Conservation (phyloP, 805 yeast species). For the Ogataea henricii region DNA sequence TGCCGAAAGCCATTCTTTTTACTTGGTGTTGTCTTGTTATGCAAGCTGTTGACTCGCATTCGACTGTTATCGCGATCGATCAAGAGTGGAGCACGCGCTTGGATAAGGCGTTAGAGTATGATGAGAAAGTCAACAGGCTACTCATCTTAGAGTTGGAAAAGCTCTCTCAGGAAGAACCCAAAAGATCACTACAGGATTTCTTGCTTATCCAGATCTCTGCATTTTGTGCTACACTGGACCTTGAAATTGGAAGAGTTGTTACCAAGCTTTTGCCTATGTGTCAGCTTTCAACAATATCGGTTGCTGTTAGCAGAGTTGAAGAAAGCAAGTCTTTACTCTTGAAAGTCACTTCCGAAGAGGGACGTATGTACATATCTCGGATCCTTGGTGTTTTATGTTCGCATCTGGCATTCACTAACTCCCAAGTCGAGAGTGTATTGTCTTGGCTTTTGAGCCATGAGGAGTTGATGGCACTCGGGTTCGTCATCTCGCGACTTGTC, state of each 20-base stretch:
- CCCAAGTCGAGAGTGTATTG: slow-evolving; percentile 9
- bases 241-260: slow-evolving; percentile 17
- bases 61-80: slow-evolving; percentile 63
- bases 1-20: slow-evolving; percentile 50
- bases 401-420: slow-evolving; percentile 35
- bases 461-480: slow-evolving; percentile 41
- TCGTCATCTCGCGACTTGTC: slow-evolving; percentile 47
- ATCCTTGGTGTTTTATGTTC: slow-evolving; percentile 36
- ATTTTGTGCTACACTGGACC: slow-evolving; percentile 3
- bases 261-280: slow-evolving; percentile 31
- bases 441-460: slow-evolving; percentile 8
- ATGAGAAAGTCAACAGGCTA: slow-evolving; percentile 47
- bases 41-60: slow-evolving; percentile 54
- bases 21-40: slow-evolving; percentile 61
- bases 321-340: slow-evolving; percentile 17
- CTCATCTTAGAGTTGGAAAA: slow-evolving; percentile 24
- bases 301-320: slow-evolving; percentile 15
- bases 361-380: slow-evolving; percentile 23
- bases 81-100: slow-evolving; percentile 73
- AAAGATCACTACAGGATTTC: slow-evolving; percentile 7
- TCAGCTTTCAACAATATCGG: slow-evolving; percentile 19
- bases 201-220: slow-evolving; percentile 15
- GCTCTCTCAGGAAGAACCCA: neutral
- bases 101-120: slow-evolving; percentile 68
- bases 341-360: slow-evolving; percentile 28